Evolutionary conservation across 345 rosid genomes (phyloP).

Genomic region (Salix viminalis): DNA sequence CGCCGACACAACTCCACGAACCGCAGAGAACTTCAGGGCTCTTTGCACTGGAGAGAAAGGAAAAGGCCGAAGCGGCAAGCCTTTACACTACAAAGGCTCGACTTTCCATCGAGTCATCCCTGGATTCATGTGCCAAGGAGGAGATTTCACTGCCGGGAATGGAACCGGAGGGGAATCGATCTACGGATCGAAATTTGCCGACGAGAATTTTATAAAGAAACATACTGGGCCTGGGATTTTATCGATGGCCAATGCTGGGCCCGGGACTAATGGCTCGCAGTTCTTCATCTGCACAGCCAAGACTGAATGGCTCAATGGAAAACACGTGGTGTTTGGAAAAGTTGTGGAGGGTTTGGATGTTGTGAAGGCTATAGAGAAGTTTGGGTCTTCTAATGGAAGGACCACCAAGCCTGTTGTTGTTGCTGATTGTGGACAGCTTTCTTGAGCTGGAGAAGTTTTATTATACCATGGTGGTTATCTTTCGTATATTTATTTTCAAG

Average conservation of each 20-base stretch:
- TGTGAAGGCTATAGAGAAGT: conserved; percentile 56
- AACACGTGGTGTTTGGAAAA: conserved; percentile 78
- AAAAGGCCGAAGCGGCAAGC: conserved; percentile 50
- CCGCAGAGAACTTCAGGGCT: conserved; percentile 82
- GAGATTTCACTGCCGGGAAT: conserved; percentile 74
- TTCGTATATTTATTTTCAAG: background rate
- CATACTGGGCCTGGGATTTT: conserved; percentile 67
- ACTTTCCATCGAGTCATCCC: conserved; percentile 77
- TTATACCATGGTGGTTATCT: background rate
- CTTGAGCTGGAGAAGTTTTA: background rate
- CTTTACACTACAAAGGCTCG: conserved; percentile 80
- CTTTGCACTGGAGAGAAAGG: conserved; percentile 86
- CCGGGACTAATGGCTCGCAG: conserved; percentile 70
- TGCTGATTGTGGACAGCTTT: conserved; percentile 66
- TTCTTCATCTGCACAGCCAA: conserved; percentile 62
- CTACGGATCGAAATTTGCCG: conserved; percentile 62
- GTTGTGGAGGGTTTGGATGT: conserved; percentile 65
- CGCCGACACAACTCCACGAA: conserved; percentile 30
- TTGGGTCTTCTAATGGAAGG: conserved; percentile 56
- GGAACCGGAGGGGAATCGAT: conserved; percentile 86
- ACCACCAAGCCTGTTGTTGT: conserved; percentile 46
- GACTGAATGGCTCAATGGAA: conserved; percentile 73
- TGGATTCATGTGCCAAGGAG: conserved; percentile 82
- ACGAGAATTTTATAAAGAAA: conserved; percentile 75
- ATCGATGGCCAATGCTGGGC: conserved; percentile 81